Evolutionary conservation across 2,329 filamentous ascomycete species (phyloP).

Genomic region (Claviceps maximensis): DNA sequence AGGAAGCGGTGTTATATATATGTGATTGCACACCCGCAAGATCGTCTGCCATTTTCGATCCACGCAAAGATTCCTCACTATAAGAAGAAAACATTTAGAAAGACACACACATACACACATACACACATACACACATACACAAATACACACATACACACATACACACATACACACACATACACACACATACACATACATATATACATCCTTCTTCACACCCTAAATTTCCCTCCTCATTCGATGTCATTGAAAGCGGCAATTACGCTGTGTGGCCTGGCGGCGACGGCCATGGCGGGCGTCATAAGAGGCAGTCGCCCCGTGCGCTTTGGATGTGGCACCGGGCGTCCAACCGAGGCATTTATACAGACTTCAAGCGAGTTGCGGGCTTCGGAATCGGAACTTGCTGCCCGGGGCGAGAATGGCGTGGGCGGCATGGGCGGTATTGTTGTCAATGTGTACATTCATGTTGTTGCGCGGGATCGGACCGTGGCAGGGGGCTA

Average conservation of each 20-base stretch:
- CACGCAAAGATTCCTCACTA: no score
- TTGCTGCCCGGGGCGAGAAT: background rate
- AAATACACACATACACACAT: no score
- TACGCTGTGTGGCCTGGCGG: background rate
- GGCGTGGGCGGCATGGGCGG: background rate
- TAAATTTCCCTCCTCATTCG: no score
- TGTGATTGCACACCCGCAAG: no score
- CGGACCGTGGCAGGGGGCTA: background rate
- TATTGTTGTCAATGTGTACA: background rate
- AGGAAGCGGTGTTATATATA: no score
- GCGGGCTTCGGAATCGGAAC: background rate
- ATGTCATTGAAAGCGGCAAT: background rate
- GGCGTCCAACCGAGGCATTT: background rate
- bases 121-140: no score
- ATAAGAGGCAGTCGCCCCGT: background rate
- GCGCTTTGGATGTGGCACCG: constrained; percentile 1
- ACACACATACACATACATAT: background rate
- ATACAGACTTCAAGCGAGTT: background rate
- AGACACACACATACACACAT: no score
- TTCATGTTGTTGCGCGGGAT: background rate
- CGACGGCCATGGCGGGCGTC: background rate
- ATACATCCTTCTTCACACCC: background rate
- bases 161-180: background rate
- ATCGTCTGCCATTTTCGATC: no score
- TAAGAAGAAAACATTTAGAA: no score